Conservation (phyloP, 805 yeast species). For the Hanseniaspora jakobsenii region DNA sequence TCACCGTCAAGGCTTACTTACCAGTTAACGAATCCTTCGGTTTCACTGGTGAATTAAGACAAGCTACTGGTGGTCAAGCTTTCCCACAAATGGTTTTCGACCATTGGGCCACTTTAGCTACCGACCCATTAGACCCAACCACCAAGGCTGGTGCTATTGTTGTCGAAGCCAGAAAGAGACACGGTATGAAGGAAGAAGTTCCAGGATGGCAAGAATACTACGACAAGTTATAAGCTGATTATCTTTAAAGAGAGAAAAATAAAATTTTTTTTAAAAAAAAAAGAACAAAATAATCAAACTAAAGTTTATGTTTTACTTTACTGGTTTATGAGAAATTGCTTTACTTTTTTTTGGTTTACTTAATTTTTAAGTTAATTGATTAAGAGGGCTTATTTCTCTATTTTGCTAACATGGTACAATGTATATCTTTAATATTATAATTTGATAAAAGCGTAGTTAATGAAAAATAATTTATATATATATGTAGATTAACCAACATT, state of each 20-base stretch:
- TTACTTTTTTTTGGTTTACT: too few species aligned
- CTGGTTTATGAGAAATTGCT: too few species aligned
- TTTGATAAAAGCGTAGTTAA: not conserved
- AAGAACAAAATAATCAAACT: not conserved
- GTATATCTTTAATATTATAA: too few species aligned
- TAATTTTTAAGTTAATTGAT: too few species aligned
- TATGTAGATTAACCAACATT: too few species aligned
- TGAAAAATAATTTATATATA: too few species aligned
- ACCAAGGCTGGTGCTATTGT: slow-evolving; percentile 59
- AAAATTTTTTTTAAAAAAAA: not conserved
- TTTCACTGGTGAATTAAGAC: slow-evolving; percentile 98
- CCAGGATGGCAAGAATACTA: slow-evolving; percentile 99
- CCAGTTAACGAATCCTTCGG: slow-evolving; percentile 99
- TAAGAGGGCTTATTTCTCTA: too few species aligned
- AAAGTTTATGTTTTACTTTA: not conserved
- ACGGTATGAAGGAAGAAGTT: slow-evolving; percentile 91
- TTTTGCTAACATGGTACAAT: too few species aligned
- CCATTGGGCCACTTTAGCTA: slow-evolving; percentile 87
- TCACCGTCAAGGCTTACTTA: slow-evolving; percentile 98
- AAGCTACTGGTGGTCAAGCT: slow-evolving; percentile 99
- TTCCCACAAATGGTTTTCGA: slow-evolving; percentile 99
- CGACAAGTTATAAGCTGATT: slow-evolving; percentile 56
- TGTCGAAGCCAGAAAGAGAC: slow-evolving; percentile 72
- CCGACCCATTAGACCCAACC: slow-evolving; percentile 86
- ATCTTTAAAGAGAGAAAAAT: not conserved